Base-by-base conservation (phyloP, 164 flowering plant genomes). In the Warburgia ugandensis region DNA sequence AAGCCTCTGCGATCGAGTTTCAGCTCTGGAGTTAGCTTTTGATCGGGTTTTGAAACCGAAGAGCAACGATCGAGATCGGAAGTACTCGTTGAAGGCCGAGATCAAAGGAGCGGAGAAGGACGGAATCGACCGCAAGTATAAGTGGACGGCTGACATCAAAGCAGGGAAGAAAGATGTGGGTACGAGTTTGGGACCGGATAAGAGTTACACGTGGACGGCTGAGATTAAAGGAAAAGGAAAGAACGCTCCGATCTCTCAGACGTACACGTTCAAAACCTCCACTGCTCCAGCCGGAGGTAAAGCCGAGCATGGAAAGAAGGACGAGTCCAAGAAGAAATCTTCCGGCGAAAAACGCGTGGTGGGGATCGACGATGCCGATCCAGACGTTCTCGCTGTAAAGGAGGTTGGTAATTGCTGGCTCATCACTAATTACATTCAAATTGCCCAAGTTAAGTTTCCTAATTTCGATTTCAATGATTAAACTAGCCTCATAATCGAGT, bases 311-410 rank as follows among this genome's bases (percentile, higher is more conserved):
- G 58, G 42, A 51, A 67, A 66, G 60, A 55, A 64, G 54, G 56
- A 69, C 51, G 58, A 66, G 59, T 51, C 62, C 40, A 29, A 14
- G 9, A 51, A 68, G 68, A 65, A n/a, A n/a, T n/a, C n/a, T n/a
- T n/a, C n/a, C n/a, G n/a, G n/a, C n/a, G n/a, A n/a, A n/a, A n/a
- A n/a, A n/a, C n/a, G n/a, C 86, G 77, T 68, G 54, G 83, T 87
- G 19, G 81, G 76, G 82, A 91, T 91, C 25, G 85, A 87, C 60
- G 90, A 75, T 28, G 56, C 61, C 0, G 77, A 78, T 73, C 85
- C 74, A 28, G 77, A 83, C 2, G 83, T 72, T 28, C 3, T 81
- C 14, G 71, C 77, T 61, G 63, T 83, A 5, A 69, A 73, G 55
- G 84, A 78, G 83, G 96, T 87, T 5, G 19, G 46, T 50, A 36